phyloP scores from a whole-genome alignment of 495 filamentous ascomycete genomes.

The Xylaria nigripes region DNA sequence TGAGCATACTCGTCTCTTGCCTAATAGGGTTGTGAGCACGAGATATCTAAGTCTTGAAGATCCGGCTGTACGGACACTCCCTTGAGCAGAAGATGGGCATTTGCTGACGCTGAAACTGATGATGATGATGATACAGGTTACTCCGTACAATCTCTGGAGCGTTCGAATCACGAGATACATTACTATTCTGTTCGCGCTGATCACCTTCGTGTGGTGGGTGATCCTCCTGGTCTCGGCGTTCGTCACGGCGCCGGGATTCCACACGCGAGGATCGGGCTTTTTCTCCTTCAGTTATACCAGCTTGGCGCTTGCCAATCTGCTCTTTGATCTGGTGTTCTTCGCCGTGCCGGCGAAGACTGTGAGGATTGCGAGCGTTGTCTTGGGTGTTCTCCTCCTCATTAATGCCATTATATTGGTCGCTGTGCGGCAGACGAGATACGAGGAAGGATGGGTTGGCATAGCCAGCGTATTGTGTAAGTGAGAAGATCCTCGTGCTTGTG shows the following conservation, averaged over 20 bases:
- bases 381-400: slow-evolving; percentile 65
- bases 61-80: slow-evolving; percentile 59
- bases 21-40: slow-evolving; percentile 45
- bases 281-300: slow-evolving; percentile 75
- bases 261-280: slow-evolving; percentile 83
- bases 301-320: slow-evolving; percentile 61
- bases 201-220: slow-evolving; percentile 87
- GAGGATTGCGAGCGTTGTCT: slow-evolving; percentile 56
- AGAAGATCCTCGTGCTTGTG: background rate
- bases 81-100: background rate
- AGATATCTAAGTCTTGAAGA: slow-evolving; percentile 85
- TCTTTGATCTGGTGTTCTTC: slow-evolving; percentile 80
- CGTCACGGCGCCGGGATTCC: slow-evolving; percentile 75
- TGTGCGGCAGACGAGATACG: slow-evolving; percentile 60
- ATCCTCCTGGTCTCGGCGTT: slow-evolving; percentile 79
- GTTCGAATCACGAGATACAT: slow-evolving; percentile 69
- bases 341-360: slow-evolving; percentile 68
- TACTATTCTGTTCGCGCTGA: slow-evolving; percentile 59
- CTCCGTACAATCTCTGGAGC: slow-evolving; percentile 90
- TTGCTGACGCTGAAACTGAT: slow-evolving; percentile 1
- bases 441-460: slow-evolving; percentile 88
- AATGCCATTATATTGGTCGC: slow-evolving; percentile 71
- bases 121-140: slow-evolving; percentile 55
- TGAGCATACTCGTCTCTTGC: slow-evolving; percentile 69
- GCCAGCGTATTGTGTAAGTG: slow-evolving; percentile 72